Evolutionary conservation across 129 eudicot genomes (phyloP).

Genomic region (Silybum marianum): DNA sequence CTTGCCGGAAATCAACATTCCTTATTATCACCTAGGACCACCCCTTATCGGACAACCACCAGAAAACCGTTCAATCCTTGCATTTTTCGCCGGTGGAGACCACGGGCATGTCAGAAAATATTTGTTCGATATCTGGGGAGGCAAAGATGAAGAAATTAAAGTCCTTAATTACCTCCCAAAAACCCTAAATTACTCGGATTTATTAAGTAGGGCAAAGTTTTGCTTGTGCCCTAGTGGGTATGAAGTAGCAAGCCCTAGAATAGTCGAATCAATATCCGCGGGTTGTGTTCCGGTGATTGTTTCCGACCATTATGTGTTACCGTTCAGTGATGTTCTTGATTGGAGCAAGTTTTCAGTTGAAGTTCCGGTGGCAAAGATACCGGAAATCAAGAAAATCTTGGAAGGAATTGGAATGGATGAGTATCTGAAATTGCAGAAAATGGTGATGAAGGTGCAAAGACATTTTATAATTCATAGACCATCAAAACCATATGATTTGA

Average conservation of each 20-base stretch:
- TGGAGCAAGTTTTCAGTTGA: slow-evolving; percentile 64
- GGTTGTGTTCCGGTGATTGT: slow-evolving; percentile 72
- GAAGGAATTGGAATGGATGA: slow-evolving; percentile 31
- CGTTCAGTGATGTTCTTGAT: slow-evolving; percentile 69
- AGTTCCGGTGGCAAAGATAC: slow-evolving; percentile 48
- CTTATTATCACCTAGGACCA: slow-evolving; percentile 26
- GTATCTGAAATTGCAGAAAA: slow-evolving; percentile 40
- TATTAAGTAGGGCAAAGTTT: slow-evolving; percentile 45
- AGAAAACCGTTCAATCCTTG: slow-evolving; percentile 41
- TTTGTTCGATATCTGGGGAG: slow-evolving; percentile 40
- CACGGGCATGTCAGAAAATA: slow-evolving; percentile 46
- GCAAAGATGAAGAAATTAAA: slow-evolving; percentile 40
- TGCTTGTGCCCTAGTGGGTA: slow-evolving; percentile 74
- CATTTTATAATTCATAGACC: slow-evolving; percentile 56
- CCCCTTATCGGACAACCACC: slow-evolving; percentile 44
- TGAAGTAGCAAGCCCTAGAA: slow-evolving; percentile 73
- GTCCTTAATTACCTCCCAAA: slow-evolving; percentile 48
- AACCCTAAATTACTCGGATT: slow-evolving; percentile 34
- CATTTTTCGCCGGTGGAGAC: slow-evolving; percentile 53
- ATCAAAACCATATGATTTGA: slow-evolving; percentile 42
- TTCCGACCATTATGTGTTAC: slow-evolving; percentile 49
- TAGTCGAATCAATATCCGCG: slow-evolving; percentile 52
- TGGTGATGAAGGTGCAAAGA: slow-evolving; percentile 49
- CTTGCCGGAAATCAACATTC: slow-evolving; percentile 54
- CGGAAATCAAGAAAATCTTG: slow-evolving; percentile 42